phyloP scores from a whole-genome alignment of 768 basidiomycete species.

The Lactarius psammicola region DNA sequence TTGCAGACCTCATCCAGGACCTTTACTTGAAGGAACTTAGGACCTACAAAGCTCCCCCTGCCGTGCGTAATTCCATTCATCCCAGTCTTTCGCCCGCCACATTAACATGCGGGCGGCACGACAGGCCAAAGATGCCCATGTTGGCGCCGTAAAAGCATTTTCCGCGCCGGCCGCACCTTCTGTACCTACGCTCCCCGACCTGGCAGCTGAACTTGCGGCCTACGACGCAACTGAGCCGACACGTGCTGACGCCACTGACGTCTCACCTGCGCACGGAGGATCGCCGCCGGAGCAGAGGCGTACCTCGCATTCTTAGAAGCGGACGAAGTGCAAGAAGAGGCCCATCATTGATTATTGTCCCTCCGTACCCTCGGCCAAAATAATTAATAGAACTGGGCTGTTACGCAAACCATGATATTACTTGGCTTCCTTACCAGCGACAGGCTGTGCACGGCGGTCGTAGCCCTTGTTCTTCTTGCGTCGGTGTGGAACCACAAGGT shows the following conservation, averaged over 20 bases:
- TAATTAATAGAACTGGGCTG: constrained; percentile 6
- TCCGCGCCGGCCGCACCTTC: constrained; percentile 70
- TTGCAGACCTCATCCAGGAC: constrained; percentile 86
- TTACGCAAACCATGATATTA: too few relatives aligned
- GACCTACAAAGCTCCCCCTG: constrained; percentile 75
- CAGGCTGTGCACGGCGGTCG: not conserved
- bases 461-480: not conserved
- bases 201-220: constrained; percentile 82
- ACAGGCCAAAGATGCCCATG: constrained; percentile 88
- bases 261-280: constrained; percentile 5
- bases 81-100: constrained; percentile 7
- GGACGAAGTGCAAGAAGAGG: constrained; percentile 43
- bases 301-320: constrained; percentile 46
- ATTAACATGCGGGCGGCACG: constrained; percentile 5
- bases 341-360: constrained; percentile 33
- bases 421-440: not conserved
- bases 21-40: constrained; percentile 89
- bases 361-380: not conserved
- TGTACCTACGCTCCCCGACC: constrained; percentile 76
- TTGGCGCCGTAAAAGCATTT: constrained; percentile 83
- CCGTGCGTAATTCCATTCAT: constrained; percentile 48
- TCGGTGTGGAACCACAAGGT: not conserved
- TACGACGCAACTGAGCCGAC: constrained; percentile 82
- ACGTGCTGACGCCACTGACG: constrained; percentile 16
- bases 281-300: constrained; percentile 41